Percentiles rank a stretch among this genome's conserved stretches.
Conservation (phyloP, 1,139 yeast genomes). For the Debaryomycetaceae sp. region DNA sequence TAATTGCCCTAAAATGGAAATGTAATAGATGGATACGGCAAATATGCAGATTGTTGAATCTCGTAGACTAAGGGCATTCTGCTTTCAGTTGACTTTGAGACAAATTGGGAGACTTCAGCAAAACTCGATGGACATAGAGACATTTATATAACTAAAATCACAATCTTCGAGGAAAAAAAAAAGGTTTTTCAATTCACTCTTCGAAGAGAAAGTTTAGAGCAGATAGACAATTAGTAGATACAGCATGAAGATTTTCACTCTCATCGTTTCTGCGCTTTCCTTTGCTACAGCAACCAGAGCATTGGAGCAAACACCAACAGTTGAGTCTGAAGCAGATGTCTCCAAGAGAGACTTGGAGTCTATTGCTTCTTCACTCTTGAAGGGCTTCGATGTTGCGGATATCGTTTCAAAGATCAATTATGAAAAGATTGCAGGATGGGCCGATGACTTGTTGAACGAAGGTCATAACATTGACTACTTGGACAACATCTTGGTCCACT, state of each 20-base stretch:
- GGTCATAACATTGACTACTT: conserved; percentile 22
- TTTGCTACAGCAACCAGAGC: not conserved
- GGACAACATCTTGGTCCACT: conserved; percentile 23
- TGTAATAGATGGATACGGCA: not conserved
- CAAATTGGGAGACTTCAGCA: not conserved
- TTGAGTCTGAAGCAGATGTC: conserved; percentile 11
- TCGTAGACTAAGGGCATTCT: not conserved
- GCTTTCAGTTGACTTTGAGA: not conserved
- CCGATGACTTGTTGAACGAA: conserved; percentile 23
- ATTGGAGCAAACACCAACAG: not conserved
- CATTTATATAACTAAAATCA: not conserved
- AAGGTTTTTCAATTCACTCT: too few relatives aligned
- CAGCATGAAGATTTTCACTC: not conserved
- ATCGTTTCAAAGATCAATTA: conserved; percentile 13
- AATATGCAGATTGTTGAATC: not conserved
- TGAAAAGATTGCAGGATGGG: conserved; percentile 32
- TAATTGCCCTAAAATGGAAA: not conserved
- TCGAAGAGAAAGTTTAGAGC: too few relatives aligned
- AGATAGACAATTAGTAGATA: too few relatives aligned
- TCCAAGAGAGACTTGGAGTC: conserved; percentile 22
- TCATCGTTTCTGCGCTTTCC: not conserved
- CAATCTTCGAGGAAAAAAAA: too few relatives aligned
- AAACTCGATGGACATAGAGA: not conserved
- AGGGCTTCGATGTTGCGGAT: conserved; percentile 1
- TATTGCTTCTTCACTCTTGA: conserved; percentile 8